Conservation (phyloP, 2,329 filamentous ascomycete genomes). For the Dothistroma septosporum region DNA sequence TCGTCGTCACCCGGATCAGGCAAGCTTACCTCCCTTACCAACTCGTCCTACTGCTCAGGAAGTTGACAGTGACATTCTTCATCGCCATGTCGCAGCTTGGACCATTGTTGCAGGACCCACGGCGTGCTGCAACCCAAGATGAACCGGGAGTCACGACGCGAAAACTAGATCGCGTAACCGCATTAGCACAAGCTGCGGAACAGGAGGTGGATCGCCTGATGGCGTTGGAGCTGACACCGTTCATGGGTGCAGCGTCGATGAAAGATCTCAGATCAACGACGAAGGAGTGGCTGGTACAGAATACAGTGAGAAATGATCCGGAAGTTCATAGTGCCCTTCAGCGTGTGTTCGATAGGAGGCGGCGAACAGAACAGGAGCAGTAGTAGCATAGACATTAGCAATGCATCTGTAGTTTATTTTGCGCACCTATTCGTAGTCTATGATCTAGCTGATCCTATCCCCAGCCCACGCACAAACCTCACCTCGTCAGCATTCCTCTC, state of each 20-base stretch:
- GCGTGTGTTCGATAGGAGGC: constrained; percentile 54
- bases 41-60: constrained; percentile 68
- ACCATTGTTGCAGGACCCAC: constrained; percentile 54
- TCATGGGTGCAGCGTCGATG: constrained; percentile 62
- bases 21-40: constrained; percentile 80
- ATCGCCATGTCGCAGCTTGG: constrained; percentile 80
- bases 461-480: constrained; percentile 66
- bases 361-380: constrained; percentile 8
- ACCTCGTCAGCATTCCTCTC: constrained; percentile 75
- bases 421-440: neutral
- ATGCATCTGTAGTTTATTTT: neutral
- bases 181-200: constrained; percentile 57
- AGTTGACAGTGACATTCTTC: constrained; percentile 71
- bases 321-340: constrained; percentile 79
- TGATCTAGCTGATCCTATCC: constrained; percentile 37
- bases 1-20: constrained; percentile 42
- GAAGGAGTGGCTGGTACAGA: constrained; percentile 83
- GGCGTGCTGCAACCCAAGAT: constrained; percentile 11
- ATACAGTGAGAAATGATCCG: constrained; percentile 72
- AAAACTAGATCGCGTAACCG: constrained; percentile 64
- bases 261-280: constrained; percentile 65
- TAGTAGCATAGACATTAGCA: neutral
- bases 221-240: constrained; percentile 76
- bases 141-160: constrained; percentile 48
- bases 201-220: constrained; percentile 66